Evolutionary conservation across 2,329 filamentous ascomycete species (phyloP), one percentile per base, ranked within the genome.

Genomic region (Colletotrichum australisinense): DNA sequence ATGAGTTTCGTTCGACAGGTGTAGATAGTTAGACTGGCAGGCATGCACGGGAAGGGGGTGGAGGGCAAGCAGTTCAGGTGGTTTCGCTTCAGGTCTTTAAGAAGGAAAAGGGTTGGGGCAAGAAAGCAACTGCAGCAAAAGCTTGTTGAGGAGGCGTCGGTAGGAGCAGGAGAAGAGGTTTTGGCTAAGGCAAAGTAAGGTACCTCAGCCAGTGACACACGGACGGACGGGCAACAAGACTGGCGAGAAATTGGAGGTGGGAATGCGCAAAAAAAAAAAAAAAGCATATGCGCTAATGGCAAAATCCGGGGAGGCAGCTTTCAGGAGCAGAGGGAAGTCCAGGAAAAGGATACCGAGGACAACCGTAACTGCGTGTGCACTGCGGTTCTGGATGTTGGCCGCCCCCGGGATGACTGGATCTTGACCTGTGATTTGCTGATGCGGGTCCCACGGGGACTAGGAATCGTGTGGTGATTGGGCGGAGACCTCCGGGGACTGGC

Each of bases 341-440:
- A 64, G 63, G 38, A 59, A 63, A 58, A 69, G 65, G 53, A 42
- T 63, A 24, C 66, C 57, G 32, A 69, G 67, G 63, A 65, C 38
- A 42, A 42, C 38, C 38, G 38, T 42, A 65, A 35, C 32, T 35
- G 32, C 32, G 32, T 35, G 32, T 35, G 32, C 32, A 35, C 32
- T 35, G 32, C 32, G 12, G 32, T 35, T 56, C 69, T 58, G 63
- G 42, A n/a, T 9, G 42, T n/a, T n/a, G 42, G 19, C 42, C 42
- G 32, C 11, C 11, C 30, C 32, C 16, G 42, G 42, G 42, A 49
- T 49, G 42, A 42, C 16, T n/a, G 19, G 19, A 49, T 49, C 72
- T 69, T 49, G 65, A 49, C 35, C 59, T 73, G 56, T 74, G 72
- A 74, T 73, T 74, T 69, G 72, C 69, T 74, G 59, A 38, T 58